Evolutionary conservation across 1,284 basidiomycete species (phyloP).

Genomic region (Sporisorium iseilematis-ciliati): DNA sequence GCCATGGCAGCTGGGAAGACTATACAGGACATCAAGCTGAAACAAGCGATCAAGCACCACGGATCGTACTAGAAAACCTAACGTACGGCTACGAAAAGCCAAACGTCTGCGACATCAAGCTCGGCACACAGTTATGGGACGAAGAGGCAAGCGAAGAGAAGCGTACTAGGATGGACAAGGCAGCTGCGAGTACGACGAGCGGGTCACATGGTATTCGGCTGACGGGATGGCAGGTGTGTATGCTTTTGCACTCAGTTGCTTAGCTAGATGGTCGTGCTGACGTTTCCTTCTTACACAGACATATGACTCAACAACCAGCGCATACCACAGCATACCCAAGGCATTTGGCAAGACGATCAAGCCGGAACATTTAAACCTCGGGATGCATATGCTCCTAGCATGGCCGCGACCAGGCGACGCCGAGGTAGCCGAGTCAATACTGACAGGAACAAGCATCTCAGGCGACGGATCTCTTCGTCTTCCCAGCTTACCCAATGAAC

Average conservation of each 20-base stretch:
- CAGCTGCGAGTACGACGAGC: conserved; percentile 80
- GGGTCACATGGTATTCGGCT: conserved; percentile 81
- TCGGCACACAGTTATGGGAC: conserved; percentile 84
- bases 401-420: conserved; percentile 61
- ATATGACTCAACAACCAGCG: conserved; percentile 71
- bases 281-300: conserved; percentile 9
- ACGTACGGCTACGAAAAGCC: conserved; percentile 80
- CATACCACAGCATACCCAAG: conserved; percentile 77
- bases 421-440: conserved; percentile 18
- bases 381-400: conserved; percentile 84
- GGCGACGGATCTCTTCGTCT: conserved; percentile 1
- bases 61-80: conserved; percentile 86
- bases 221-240: conserved; percentile 87
- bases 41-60: conserved; percentile 67
- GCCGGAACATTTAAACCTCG: conserved; percentile 78
- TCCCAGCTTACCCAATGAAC: conserved; percentile 64
- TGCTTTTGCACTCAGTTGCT: neutral
- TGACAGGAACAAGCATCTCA: conserved; percentile 20
- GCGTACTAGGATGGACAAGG: conserved; percentile 80
- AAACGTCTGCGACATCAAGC: conserved; percentile 89
- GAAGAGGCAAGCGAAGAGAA: conserved; percentile 82
- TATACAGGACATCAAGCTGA: conserved; percentile 9
- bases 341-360: conserved; percentile 83
- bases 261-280: neutral
- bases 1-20: conserved; percentile 36